Base-by-base conservation (phyloP, 495 filamentous ascomycete genomes). In the Talaromyces trachyspermus region DNA sequence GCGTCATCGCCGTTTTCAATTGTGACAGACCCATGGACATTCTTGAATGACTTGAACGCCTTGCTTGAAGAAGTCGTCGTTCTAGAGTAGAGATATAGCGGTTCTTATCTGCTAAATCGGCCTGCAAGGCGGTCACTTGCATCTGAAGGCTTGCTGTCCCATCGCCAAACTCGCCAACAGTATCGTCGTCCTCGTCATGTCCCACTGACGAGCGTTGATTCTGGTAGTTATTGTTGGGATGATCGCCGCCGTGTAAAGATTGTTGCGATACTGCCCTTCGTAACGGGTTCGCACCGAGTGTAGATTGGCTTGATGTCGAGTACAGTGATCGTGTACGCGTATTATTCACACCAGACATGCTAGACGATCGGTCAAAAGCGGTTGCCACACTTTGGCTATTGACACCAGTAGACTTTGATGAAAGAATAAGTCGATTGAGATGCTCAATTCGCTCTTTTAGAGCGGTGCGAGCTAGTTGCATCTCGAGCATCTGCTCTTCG, bases 361-460 rank as follows among this genome's bases (percentile, higher is more conserved):
- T 74, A 6, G 80, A 74, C 36, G 85, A 76, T 48, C 83, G 80
- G 12, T 86, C 83, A 53, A 89, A 72, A 5, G 84, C 78, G 49
- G 85, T 86, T 41, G 84, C 77, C 7, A 80, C 83, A 14, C 84
- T 79, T 41, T 79, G 80, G 10, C 49, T 66, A 62, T 98, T 98
- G 37, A 98, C 92, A 14, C 92, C 92, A 0, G 86, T 86, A 11
- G 89, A 95, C 57, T 96, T 95, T 12, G 92, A 97, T 58, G 85
- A 90, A 22, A 98, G 70, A 52, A 98, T 96, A 9, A 98, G 75
- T 17, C 92, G 85, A 63, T 96, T 98, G 5, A 98, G 77, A 68
- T 98, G 92, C 65, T 96, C 90, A 52, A 98, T 98, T 22, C 92
- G 83, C 65, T 97, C 91, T 57, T 98, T 97, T 41, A 98, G 66